Base-by-base conservation (phyloP, 768 basidiomycete genomes). In the Auriculariales sp. region DNA sequence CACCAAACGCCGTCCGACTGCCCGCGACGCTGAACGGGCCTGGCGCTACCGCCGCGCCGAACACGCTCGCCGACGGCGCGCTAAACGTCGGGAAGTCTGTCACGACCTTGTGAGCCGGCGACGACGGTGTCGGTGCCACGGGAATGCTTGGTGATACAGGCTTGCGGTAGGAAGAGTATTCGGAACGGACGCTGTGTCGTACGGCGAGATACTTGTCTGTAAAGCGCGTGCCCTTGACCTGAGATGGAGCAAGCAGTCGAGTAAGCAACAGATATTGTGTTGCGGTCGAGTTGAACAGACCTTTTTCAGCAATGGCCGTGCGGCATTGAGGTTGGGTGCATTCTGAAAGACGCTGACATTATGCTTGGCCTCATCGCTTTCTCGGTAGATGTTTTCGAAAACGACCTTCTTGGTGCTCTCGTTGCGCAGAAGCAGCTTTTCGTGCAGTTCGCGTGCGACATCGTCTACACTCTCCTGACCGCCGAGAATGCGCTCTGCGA, bases 371-470 rank as follows among this genome's bases (percentile, higher is more conserved):
- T 94, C 90, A 24, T 83, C 80, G 1, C 85, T 83, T 6, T 93
- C 89, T 57, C 83, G 85, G 68, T 98, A 97, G 59, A 98, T 97
- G 54, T 88, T 92, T 62, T 95, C 92, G 54, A 98, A 85, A 50
- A 91, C 82, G 46, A 98, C 83, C 64, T 92, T 90, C 71, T 95
- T 97, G 50, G 94, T 98, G 67, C 82, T 92, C 64, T 97, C 94
- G 57, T 95, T 95, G 50, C 94, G 75, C 47, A 98, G 71, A 11
- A 93, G 65, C 4, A 98, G 68, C 59, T 81, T 83, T 65, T 95
- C 91, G 61, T 98, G 94, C 27, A 98, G 69, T 65, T 95, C 93
- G 29, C 80, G 77, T 11, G 94, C 94, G 17, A 98, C 92, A 52
- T 97, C 93, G 61, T 98, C 94, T 17, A 98, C 93, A 58, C 85